Evolutionary conservation across 1,284 basidiomycete species (phyloP), one percentile per base, ranked within the genome.

Genomic region (Farysia itapuensis): DNA sequence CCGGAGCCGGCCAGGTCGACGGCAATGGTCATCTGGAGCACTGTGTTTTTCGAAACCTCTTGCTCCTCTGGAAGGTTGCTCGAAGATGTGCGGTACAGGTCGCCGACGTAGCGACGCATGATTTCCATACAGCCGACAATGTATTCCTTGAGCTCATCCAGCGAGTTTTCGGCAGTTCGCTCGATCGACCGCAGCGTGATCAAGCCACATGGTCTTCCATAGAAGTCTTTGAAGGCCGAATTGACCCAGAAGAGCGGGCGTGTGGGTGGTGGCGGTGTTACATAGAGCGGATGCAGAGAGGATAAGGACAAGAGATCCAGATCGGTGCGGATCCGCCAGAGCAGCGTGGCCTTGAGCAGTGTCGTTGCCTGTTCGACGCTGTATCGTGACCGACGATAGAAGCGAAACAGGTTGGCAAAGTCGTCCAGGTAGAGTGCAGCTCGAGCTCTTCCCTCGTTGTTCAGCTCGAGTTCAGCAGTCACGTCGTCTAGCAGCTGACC

Each of bases 191-290:
- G 51, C 11, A 77, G 51, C 26, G 46, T 64, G 52, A 77, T 64
- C 14, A 73, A 33, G 8, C 69, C 68, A 24, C 64, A 65, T 1
- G 73, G 74, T 13, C 75, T 45, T 5, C 64, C 64, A 33, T 65
- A 69, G 12, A 54, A 35, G 39, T 77, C 75, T 11, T 39, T 52
- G 25, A 74, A 65, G n/a, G 46, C 21, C 20, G 58, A 54, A 35
- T 74, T 69, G 35, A 70, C 47, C 67, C 70, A 76, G 28, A 77
- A 71, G 12, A 77, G 57, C 12, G 75, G 75, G 21, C 63, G 67
- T 11, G 56, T 52, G 14, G 45, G 49, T 5, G 48, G 22, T 0
- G 61, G 61, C 1, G 69, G 68, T 11, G 49, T 44, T 19, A 64
- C 51, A 37, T 73, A 75, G 33, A 75, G 56, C 28, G 69, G 69